phyloP scores from a whole-genome alignment of 2,329 filamentous ascomycete species.

The Alternaria triticina region DNA sequence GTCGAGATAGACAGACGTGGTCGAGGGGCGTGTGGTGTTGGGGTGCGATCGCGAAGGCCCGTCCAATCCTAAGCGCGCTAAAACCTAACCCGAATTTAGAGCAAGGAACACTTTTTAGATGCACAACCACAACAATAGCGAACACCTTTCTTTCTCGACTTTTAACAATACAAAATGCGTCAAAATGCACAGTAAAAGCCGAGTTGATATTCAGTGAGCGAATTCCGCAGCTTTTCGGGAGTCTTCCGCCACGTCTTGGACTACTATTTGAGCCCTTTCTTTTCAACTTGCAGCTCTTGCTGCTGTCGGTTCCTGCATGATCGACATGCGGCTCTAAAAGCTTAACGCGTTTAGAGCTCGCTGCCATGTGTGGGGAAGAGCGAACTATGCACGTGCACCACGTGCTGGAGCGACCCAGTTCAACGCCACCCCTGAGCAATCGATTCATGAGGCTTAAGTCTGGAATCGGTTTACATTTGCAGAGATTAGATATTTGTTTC shows the following conservation, averaged over 20 bases:
- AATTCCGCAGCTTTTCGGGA: conserved; percentile 36
- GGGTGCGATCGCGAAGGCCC: conserved; percentile 18
- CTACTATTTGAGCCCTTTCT: conserved; percentile 19
- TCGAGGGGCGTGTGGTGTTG: conserved; percentile 29
- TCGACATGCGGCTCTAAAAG: conserved; percentile 47
- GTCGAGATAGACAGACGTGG: conserved; percentile 20
- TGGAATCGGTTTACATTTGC: background rate
- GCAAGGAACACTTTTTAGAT: conserved; percentile 23
- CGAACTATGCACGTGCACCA: conserved; percentile 35
- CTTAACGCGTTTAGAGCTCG: conserved; percentile 36
- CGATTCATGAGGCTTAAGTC: background rate
- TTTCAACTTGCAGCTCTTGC: conserved; percentile 24
- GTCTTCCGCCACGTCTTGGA: conserved; percentile 22
- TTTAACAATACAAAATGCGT: background rate
- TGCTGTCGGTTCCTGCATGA: conserved; percentile 40
- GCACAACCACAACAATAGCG: conserved; percentile 25
- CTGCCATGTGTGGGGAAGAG: conserved; percentile 39
- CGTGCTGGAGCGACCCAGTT: conserved; percentile 12
- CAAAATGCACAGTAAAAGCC: conserved; percentile 5
- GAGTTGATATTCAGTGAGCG: background rate
- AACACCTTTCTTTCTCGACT: conserved; percentile 15
- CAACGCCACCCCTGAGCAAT: background rate
- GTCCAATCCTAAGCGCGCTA: conserved; percentile 21
- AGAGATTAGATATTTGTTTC: background rate
- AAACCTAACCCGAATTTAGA: conserved; percentile 15